Evolutionary conservation across 1,284 basidiomycete species (phyloP).

Genomic region (Lentinus polychrous): DNA sequence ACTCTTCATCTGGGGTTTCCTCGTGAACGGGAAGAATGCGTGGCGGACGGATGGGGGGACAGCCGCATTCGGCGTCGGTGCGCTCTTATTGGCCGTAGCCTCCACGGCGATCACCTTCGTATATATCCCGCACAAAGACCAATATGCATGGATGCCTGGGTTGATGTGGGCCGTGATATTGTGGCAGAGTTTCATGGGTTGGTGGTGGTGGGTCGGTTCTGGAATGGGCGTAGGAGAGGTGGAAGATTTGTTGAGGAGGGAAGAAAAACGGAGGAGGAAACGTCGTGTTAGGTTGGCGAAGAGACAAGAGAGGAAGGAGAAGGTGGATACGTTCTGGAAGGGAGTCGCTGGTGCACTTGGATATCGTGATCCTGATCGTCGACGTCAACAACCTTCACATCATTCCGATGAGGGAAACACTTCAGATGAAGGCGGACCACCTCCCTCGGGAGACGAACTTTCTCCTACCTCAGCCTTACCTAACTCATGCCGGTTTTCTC

Average conservation of each 20-base stretch:
- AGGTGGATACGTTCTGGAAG: constrained; percentile 45
- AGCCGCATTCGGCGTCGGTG: constrained; percentile 85
- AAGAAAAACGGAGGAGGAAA: constrained; percentile 51
- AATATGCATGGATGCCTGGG: constrained; percentile 81
- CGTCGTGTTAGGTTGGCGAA: constrained; percentile 32
- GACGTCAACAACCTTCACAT: neutral
- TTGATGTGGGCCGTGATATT: constrained; percentile 84
- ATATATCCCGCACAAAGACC: constrained; percentile 75
- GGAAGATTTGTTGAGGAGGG: constrained; percentile 50
- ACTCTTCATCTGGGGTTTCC: constrained; percentile 89
- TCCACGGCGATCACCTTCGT: constrained; percentile 83
- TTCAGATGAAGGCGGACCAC: neutral
- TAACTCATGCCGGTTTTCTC: neutral
- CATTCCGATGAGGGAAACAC: neutral
- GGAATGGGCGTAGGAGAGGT: constrained; percentile 66
- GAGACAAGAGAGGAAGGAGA: constrained; percentile 36
- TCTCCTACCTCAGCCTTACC: no score
- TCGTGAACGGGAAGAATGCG: constrained; percentile 86
- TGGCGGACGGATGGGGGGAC: constrained; percentile 97
- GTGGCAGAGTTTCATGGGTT: constrained; percentile 89
- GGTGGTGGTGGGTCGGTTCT: constrained; percentile 98
- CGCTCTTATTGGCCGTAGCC: constrained; percentile 70
- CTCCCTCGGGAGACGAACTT: neutral
- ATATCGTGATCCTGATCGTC: constrained; percentile 13
- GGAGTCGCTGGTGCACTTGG: constrained; percentile 38